A percentile compares a stretch with the other conserved stretches of the same genome.
Evolutionary conservation across 2,329 filamentous ascomycete species (phyloP).

Genomic region (Fusarium praegraminearum): DNA sequence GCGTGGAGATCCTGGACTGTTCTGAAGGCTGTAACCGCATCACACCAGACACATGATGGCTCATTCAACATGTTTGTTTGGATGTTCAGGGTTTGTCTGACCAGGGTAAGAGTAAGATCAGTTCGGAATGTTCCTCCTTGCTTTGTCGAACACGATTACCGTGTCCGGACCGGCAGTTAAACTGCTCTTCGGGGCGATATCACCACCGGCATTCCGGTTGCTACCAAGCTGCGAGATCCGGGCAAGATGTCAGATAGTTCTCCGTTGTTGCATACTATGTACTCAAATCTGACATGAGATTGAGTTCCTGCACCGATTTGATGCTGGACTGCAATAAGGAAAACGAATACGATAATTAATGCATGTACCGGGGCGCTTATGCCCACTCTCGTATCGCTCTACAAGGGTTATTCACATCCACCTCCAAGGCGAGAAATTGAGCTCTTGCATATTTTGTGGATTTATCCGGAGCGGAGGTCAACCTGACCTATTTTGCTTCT

Average conservation of each 20-base stretch:
- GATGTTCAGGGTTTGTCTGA: not conserved
- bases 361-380: conserved; percentile 28
- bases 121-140: conserved; percentile 16
- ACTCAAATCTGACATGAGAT: not conserved
- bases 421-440: conserved; percentile 45
- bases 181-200: not conserved
- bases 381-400: conserved; percentile 23
- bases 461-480: conserved; percentile 47
- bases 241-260: not conserved
- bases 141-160: not conserved
- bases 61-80: conserved; percentile 8
- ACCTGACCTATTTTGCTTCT: conserved; percentile 38
- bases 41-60: not conserved
- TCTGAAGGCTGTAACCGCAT: not conserved
- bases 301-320: not conserved
- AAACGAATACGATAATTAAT: conserved; percentile 34
- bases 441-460: conserved; percentile 47
- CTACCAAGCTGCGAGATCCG: conserved; percentile 3
- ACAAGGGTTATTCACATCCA: conserved; percentile 42
- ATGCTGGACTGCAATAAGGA: not conserved
- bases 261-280: conserved; percentile 18
- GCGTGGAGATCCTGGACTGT: too few species aligned
- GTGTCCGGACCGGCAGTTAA: conserved; percentile 15
- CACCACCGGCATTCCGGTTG: conserved; percentile 2
- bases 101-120: conserved; percentile 4